Conservation (phyloP, 805 yeast genomes). For the Myxozyma melibiosi region DNA sequence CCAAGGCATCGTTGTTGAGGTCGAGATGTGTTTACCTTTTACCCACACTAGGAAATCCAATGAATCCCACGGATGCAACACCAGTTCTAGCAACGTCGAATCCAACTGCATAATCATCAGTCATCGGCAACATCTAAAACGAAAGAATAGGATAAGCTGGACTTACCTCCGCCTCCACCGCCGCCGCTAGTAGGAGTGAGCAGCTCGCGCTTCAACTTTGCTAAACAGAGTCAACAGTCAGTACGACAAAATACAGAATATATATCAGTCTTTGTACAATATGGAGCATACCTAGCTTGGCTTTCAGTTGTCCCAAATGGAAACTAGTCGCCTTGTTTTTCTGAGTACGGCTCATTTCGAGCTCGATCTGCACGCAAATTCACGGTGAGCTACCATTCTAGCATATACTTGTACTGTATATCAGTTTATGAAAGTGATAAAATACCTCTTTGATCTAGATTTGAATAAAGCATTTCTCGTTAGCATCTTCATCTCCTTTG, state of each 20-base stretch:
- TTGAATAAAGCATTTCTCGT: not conserved
- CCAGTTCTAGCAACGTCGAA: constrained; percentile 99
- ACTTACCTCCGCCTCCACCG: constrained; percentile 78
- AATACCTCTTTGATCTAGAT: constrained; percentile 40
- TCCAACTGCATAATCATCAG: constrained; percentile 52
- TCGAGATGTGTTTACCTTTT: constrained; percentile 40
- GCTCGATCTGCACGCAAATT: constrained; percentile 26
- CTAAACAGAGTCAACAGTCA: constrained; percentile 44
- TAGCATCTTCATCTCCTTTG: not conserved
- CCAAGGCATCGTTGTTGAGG: not conserved
- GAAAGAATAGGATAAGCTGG: not conserved
- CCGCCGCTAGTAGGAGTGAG: constrained; percentile 68
- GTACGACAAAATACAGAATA: too few relatives aligned
- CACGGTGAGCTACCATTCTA: not conserved
- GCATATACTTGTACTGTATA: not conserved
- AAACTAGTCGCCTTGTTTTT: constrained; percentile 97
- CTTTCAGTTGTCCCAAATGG: constrained; percentile 96
- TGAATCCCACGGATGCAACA: constrained; percentile 95
- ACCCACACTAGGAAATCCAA: constrained; percentile 97
- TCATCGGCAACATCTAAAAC: not conserved
- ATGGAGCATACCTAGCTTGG: constrained; percentile 56
- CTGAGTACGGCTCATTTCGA: constrained; percentile 69
- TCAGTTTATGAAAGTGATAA: not conserved
- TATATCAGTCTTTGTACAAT: not conserved
- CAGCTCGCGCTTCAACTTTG: constrained; percentile 90